Conservation (phyloP, 164 flowering plant species). For the Cinnamomum chago region DNA sequence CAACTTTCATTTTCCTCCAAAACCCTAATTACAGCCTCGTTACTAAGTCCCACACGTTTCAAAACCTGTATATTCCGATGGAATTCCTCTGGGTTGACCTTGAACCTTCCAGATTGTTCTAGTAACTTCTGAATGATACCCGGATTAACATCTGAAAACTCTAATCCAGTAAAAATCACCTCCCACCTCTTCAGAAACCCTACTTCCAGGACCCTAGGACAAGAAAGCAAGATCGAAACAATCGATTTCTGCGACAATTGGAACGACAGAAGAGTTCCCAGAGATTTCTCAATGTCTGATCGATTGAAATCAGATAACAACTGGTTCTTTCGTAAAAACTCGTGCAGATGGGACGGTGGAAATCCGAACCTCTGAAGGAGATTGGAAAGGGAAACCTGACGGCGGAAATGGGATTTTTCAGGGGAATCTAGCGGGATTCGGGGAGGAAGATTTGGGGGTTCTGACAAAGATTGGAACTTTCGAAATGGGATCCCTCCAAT, state of each 20-base stretch:
- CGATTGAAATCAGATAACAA: constrained; percentile 33
- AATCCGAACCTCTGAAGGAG: constrained; percentile 65
- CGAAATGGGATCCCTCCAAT: background rate
- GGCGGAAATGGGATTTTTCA: constrained; percentile 27
- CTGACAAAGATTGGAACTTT: constrained; percentile 14
- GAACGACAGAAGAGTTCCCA: constrained; percentile 41
- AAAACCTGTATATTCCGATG: constrained; percentile 28
- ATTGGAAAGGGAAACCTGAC: constrained; percentile 32
- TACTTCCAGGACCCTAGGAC: constrained; percentile 55
- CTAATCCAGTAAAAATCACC: constrained; percentile 27
- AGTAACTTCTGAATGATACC: constrained; percentile 38
- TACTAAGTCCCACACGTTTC: constrained; percentile 53
- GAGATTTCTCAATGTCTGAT: constrained; percentile 43
- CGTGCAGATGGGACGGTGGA: constrained; percentile 35
- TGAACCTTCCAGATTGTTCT: constrained; percentile 41
- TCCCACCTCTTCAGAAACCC: constrained; percentile 61
- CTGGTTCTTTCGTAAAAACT: constrained; percentile 37
- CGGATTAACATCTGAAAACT: constrained; percentile 21
- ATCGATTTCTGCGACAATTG: constrained; percentile 41
- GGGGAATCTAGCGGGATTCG: constrained; percentile 1
- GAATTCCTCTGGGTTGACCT: constrained; percentile 41
- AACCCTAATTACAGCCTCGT: constrained; percentile 39
- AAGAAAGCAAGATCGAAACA: constrained; percentile 37
- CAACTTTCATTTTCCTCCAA: constrained; percentile 54
- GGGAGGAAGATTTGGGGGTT: constrained; percentile 1